Evolutionary conservation across 345 rosid genomes (phyloP), one percentile per base, ranked within the genome.

Genomic region (Lenwebbia sp.): DNA sequence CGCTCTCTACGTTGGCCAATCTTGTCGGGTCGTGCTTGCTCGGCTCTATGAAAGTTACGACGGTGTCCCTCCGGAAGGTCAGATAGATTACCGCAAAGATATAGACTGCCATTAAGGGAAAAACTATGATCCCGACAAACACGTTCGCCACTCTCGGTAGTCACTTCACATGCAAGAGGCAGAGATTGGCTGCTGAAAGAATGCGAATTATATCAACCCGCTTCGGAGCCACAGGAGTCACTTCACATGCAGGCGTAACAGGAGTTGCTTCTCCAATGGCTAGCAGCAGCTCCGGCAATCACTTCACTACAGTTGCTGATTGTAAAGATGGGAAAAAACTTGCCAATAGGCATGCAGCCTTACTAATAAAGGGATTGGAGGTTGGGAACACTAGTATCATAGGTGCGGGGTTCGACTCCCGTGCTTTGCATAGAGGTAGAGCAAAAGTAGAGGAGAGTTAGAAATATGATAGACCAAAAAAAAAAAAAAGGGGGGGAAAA

Each of bases 101-200:
- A 83, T 93, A 95, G 56, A 88, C 28, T 5, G 88, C 92, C 96
- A 93, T 93, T 1, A 92, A 58, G 4, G 96, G 95, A 84, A 95
- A 95, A 0, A 94, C 94, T 9, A 90, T 4, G 44, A 93, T 84
- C 30, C 95, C 96, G 0, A 92, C 83, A 44, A 92, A 85, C 26
- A 92, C 86, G 10, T 90, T 93, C 41, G 85, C 94, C 7, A 86
- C 85, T 60, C 78, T 91, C 0, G 94, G 93, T 23, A 93, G 85
- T n/a, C n/a, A n/a, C n/a, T n/a, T n/a, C n/a, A n/a, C n/a, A n/a
- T n/a, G n/a, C n/a, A n/a, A n/a, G n/a, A 96, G 99, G 88, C 99
- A 94, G 91, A 93, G 96, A 89, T 91, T 91, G 88, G 93, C 94
- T 28, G 90, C 95, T 7, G 99, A 97, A 89, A 89, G 96, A 74